Base-by-base conservation (phyloP, 208 protist species). In the Leishmania turanica region DNA sequence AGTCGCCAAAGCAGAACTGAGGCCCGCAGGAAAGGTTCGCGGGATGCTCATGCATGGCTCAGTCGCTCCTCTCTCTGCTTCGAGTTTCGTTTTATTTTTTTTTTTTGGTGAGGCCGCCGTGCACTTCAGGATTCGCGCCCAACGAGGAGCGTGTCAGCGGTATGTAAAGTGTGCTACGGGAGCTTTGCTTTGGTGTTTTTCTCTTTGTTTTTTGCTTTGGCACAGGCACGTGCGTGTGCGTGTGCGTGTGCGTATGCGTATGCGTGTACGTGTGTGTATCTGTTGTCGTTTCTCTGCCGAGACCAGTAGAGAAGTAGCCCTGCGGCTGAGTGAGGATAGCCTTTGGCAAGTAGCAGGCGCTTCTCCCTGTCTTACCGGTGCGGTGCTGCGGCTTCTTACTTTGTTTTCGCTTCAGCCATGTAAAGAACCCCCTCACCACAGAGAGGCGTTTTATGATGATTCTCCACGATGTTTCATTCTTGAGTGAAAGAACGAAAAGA, bases 1-100 rank as follows among this genome's bases (percentile, higher is more conserved):
- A 75, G 69, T 47, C 76, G 7, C 74, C 86, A 64, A 66, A 75
- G 49, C 31, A 84, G 15, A 68, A 81, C 3, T 62, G 66, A 73
- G 27, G 27, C 21, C 24, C 34, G 11, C 69, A 5, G 42, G 45
- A 9, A 73, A 54, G 34, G 77, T 53, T 42, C n/a, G 66, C 64
- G 24, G 4, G n/a, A 37, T 71, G 47, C 51, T 24, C 15, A 42
- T 60, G 51, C 9, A 62, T 76, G 3, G 27, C 17, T 54, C 24
- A 24, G 24, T 13, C 40, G n/a, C 21, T 54, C 42, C 9, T 37
- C 24, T 37, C 24, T 53, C 31, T 27, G 45, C 40, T 51, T 53
- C 5, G 27, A 73, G 40, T 17, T 73, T n/a, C 21, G 11, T 71
- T 24, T 17, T 51, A 17, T n/a, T 13, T 3, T 13, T 17, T 51